Conservation (phyloP, 352 stramenopile species). For the Globisporangium okanoganense region DNA sequence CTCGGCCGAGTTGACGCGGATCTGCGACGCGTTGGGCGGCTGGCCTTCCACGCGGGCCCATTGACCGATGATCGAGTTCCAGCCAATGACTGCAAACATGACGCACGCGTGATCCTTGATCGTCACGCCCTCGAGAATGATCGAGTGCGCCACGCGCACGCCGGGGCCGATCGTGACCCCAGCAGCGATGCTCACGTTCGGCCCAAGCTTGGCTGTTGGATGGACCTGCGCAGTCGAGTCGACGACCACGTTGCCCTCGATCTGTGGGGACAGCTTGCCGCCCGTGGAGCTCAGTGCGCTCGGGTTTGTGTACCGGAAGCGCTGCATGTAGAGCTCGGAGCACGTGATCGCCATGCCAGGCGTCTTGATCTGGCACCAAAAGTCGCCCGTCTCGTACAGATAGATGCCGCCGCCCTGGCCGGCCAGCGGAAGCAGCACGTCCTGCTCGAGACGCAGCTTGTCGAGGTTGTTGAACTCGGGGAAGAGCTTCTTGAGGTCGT, state of each 20-base stretch:
- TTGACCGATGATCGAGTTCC: slow-evolving; percentile 87
- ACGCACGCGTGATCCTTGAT: slow-evolving; percentile 89
- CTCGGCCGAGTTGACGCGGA: slow-evolving; percentile 64
- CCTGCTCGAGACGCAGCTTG: slow-evolving; percentile 81
- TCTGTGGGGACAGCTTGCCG: slow-evolving; percentile 78
- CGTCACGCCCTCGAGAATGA: slow-evolving; percentile 85
- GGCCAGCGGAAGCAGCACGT: slow-evolving; percentile 77
- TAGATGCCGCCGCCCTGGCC: slow-evolving; percentile 72
- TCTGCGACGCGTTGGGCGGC: slow-evolving; percentile 71
- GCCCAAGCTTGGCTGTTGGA: slow-evolving; percentile 80
- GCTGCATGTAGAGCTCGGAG: slow-evolving; percentile 90
- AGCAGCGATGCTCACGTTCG: slow-evolving; percentile 83
- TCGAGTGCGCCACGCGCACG: slow-evolving; percentile 81
- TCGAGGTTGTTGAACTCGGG: slow-evolving; percentile 85
- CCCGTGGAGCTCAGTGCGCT: slow-evolving; percentile 72
- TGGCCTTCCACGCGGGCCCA: slow-evolving; percentile 85
- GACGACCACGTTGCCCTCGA: slow-evolving; percentile 87
- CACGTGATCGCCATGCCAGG: slow-evolving; percentile 88
- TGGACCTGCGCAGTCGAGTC: slow-evolving; percentile 77
- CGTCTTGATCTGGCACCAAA: slow-evolving; percentile 91
- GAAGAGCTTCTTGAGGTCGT: slow-evolving; percentile 86
- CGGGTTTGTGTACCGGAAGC: slow-evolving; percentile 88
- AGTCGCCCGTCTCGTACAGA: slow-evolving; percentile 81
- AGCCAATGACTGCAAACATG: slow-evolving; percentile 84
- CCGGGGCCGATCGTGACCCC: slow-evolving; percentile 80